Evolutionary conservation across 768 basidiomycete species (phyloP), one percentile per base, ranked within the genome.

Genomic region (Suillus cothurnatus): DNA sequence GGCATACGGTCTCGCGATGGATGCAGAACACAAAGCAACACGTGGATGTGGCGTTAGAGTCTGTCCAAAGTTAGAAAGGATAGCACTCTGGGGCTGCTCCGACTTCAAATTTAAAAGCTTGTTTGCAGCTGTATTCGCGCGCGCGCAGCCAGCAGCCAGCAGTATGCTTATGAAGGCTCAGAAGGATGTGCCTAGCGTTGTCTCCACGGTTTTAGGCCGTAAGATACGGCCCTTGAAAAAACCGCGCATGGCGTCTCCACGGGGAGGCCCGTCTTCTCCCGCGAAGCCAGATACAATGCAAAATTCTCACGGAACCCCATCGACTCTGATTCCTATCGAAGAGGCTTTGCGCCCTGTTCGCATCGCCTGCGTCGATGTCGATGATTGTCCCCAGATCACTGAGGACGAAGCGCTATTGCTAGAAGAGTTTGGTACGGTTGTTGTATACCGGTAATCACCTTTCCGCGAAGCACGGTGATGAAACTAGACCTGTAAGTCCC

Each of bases 51-150:
- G 77, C 55, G 81, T 84, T 67, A 84, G 81, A 63, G 75, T 82
- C 53, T 86, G 85, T 69, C 83, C 85, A 28, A 77, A 79, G 43
- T 76, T 87, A 55, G 82, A 83, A 70, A 79, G 81, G n/a, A 73
- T 86, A 39, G 77, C 81, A 45, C 78, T 87, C 64, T 85, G 82
- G 85, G 78, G 78, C 56, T 87, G 85, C 70, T 67, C 73, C 60
- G 83, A 85, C 70, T 71, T 85, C 64, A 71, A 77, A 39, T 76
- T 82, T 34, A 67, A 59, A 41, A 72, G 73, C 47, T 70, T 85
- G 62, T 74, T 77, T 61, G 77, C 69, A 17, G 71, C 81, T 31
- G 78, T 85, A 61, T 68, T 71, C 28, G 74, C 79, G 52, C 76
- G 83, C 64, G 70, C 70, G 28, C 58, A 60, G 23, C 47, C 61